Percentiles rank a stretch among this genome's conserved stretches.
Conservation (phyloP, 768 basidiomycete genomes). For the Pholiota conissans region DNA sequence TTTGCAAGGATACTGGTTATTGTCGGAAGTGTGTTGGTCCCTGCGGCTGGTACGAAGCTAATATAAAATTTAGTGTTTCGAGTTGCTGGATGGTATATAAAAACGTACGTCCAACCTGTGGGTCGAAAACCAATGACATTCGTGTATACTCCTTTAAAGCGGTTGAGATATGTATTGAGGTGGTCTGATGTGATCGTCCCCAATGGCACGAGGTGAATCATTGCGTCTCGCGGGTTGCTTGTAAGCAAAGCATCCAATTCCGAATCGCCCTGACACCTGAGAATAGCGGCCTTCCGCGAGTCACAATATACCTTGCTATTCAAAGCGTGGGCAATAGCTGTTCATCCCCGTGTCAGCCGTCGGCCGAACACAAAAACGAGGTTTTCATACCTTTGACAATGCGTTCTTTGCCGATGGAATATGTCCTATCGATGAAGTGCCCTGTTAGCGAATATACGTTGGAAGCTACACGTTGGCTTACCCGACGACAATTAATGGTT, state of each 20-base stretch:
- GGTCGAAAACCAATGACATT: slow-evolving; percentile 84
- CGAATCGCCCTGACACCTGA: slow-evolving; percentile 82
- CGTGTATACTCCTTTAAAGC: slow-evolving; percentile 69
- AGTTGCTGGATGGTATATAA: no score
- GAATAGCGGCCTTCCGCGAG: slow-evolving; percentile 74
- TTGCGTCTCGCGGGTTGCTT: slow-evolving; percentile 68
- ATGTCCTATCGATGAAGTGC: slow-evolving; percentile 57
- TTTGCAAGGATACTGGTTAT: slow-evolving; percentile 65
- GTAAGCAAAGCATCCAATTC: slow-evolving; percentile 82
- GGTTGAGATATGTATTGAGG: slow-evolving; percentile 73
- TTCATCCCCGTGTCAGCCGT: not conserved
- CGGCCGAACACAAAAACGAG: not conserved
- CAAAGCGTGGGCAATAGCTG: slow-evolving; percentile 85
- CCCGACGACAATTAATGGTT: slow-evolving; percentile 69
- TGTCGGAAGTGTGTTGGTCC: slow-evolving; percentile 60
- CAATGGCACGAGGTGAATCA: slow-evolving; percentile 86
- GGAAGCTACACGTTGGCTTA: slow-evolving; percentile 28
- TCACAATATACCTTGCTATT: slow-evolving; percentile 89
- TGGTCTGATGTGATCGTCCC: slow-evolving; percentile 72
- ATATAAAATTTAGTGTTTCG: not conserved
- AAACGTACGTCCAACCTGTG: slow-evolving; percentile 93
- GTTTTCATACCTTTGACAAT: slow-evolving; percentile 80
- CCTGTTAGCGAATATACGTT: not conserved
- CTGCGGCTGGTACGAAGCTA: slow-evolving; percentile 68
- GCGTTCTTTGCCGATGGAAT: slow-evolving; percentile 96